phyloP scores from a whole-genome alignment of 2,329 filamentous ascomycete genomes.

The Fusarium mundagurra region DNA sequence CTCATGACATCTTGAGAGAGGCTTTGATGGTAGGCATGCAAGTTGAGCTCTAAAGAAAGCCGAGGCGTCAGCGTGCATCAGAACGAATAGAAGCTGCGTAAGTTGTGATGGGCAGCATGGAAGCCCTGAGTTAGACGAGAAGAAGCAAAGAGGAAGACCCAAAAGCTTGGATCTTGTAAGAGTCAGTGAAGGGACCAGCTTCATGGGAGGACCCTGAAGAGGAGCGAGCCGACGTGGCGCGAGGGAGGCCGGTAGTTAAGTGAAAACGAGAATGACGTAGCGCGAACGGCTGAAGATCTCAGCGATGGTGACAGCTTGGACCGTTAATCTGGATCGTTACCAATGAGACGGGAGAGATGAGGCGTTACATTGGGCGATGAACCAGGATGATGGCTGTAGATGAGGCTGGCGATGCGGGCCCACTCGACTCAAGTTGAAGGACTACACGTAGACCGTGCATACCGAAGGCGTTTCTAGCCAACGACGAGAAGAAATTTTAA shows the following conservation, averaged over 20 bases:
- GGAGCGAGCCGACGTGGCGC: slow-evolving; percentile 35
- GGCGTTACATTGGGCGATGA: slow-evolving; percentile 8
- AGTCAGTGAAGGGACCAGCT: slow-evolving; percentile 22
- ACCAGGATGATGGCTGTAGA: slow-evolving; percentile 42
- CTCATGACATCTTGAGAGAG: slow-evolving; percentile 37
- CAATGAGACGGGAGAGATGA: slow-evolving; percentile 32
- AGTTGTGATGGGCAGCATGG: slow-evolving; percentile 15
- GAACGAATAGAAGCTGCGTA: background rate
- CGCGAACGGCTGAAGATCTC: slow-evolving; percentile 22
- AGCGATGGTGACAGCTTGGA: slow-evolving; percentile 28
- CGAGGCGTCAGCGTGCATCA: slow-evolving; percentile 10
- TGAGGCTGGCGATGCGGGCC: slow-evolving; percentile 37
- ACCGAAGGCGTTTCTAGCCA: background rate
- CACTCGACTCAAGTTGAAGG: slow-evolving; percentile 24
- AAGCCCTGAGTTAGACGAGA: slow-evolving; percentile 10
- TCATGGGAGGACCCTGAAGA: slow-evolving; percentile 41
- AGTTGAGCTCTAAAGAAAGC: slow-evolving; percentile 22
- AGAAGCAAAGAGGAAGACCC: slow-evolving; percentile 21
- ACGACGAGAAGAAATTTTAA: background rate
- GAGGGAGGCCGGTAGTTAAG: slow-evolving; percentile 25
- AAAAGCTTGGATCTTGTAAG: slow-evolving; percentile 34
- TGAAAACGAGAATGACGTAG: slow-evolving; percentile 37
- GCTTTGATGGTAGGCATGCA: slow-evolving; percentile 31
- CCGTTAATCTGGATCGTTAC: slow-evolving; percentile 29
- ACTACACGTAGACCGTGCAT: slow-evolving; percentile 28